phyloP scores from a whole-genome alignment of 345 rosid genomes.

The Kandelia obovata region DNA sequence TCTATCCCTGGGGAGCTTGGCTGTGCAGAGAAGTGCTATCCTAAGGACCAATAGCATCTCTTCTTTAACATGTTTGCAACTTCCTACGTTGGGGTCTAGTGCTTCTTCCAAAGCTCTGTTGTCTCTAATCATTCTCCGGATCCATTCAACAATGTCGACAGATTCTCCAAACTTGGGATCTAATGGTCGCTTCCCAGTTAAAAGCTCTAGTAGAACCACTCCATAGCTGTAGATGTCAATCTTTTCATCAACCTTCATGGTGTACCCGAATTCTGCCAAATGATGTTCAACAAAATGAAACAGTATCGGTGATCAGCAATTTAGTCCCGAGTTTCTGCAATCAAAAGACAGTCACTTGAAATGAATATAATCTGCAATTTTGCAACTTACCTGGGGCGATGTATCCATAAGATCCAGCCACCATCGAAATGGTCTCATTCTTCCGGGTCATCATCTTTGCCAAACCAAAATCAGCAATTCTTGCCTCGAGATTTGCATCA shows the following conservation, averaged over 20 bases:
- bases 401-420: slow-evolving; percentile 96
- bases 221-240: slow-evolving; percentile 88
- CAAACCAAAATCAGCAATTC: slow-evolving; percentile 89
- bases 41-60: slow-evolving; percentile 89
- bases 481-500: slow-evolving; percentile 77
- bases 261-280: slow-evolving; percentile 80
- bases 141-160: slow-evolving; percentile 68
- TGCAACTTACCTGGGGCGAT: slow-evolving; percentile 75
- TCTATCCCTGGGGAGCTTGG: slow-evolving; percentile 84
- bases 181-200: slow-evolving; percentile 64
- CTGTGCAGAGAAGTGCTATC: slow-evolving; percentile 78
- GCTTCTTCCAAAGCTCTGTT: slow-evolving; percentile 57
- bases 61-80: slow-evolving; percentile 80
- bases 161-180: slow-evolving; percentile 74
- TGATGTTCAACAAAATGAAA: neutral
- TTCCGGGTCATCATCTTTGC: slow-evolving; percentile 81
- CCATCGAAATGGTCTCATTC: slow-evolving; percentile 90
- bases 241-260: slow-evolving; percentile 90
- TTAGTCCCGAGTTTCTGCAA: neutral
- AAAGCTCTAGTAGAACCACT: slow-evolving; percentile 77
- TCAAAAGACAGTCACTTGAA: neutral
- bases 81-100: slow-evolving; percentile 68
- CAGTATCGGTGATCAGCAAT: neutral
- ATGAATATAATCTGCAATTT: neutral
- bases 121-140: slow-evolving; percentile 58